phyloP scores from a whole-genome alignment of 805 yeast species.

The Tetrapisispora pingtungensis region DNA sequence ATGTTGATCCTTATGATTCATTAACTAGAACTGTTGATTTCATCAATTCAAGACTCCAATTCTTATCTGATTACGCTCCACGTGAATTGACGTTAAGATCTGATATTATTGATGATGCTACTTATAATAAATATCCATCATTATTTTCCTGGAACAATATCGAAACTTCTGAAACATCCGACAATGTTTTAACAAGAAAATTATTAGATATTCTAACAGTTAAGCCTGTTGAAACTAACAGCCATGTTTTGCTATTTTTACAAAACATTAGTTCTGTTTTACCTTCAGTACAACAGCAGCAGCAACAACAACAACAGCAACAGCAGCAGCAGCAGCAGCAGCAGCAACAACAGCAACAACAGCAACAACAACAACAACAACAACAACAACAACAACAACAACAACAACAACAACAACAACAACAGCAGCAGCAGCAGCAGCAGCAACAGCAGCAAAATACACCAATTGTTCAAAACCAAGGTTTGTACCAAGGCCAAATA shows the following conservation, averaged over 20 bases:
- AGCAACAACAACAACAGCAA: constrained; percentile 13
- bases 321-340: constrained; percentile 11
- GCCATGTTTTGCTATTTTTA: constrained; percentile 25
- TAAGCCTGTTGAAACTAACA: constrained; percentile 26
- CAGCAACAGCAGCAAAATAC: constrained; percentile 16
- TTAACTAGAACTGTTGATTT: constrained; percentile 37
- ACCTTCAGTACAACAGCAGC: constrained; percentile 14
- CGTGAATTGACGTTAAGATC: constrained; percentile 32
- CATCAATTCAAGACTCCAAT: constrained; percentile 38
- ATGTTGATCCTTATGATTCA: constrained; percentile 39
- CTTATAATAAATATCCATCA: constrained; percentile 32
- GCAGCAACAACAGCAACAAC: constrained; percentile 19
- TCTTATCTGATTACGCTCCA: constrained; percentile 32
- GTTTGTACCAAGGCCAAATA: constrained; percentile 10
- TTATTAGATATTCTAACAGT: constrained; percentile 31
- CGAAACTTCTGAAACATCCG: constrained; percentile 28
- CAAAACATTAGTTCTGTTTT: constrained; percentile 18
- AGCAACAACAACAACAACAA: constrained; percentile 17
- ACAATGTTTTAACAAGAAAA: constrained; percentile 24
- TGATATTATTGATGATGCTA: constrained; percentile 20
- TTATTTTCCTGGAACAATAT: constrained; percentile 40
- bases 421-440: constrained; percentile 14
- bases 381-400: constrained; percentile 18
- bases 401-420: constrained; percentile 13
- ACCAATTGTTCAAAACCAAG: constrained; percentile 1